A percentile compares a stretch with the other conserved stretches of the same genome.
phyloP scores from a whole-genome alignment of 805 yeast genomes.

The Ogataea polymorpha region DNA sequence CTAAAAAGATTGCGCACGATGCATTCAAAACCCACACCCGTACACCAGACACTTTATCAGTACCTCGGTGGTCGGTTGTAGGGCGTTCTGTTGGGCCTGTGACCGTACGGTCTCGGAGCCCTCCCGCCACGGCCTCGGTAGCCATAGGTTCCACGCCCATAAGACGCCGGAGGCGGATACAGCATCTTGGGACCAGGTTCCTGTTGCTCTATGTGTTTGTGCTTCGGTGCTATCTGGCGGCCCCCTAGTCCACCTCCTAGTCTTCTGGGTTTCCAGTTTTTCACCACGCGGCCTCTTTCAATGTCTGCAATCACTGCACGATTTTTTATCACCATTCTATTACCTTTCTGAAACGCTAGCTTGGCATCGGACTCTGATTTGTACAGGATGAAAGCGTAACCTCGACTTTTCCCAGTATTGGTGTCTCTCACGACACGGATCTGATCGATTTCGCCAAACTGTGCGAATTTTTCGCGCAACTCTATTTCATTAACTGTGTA shows the following conservation, averaged over 20 bases:
- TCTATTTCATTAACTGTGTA: conserved; percentile 67
- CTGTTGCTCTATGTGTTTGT: conserved; percentile 1
- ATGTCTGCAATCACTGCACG: conserved; percentile 65
- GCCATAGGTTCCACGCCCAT: conserved; percentile 7
- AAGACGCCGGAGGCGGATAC: conserved; percentile 21
- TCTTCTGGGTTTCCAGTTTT: conserved; percentile 69
- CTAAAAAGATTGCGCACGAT: conserved; percentile 4
- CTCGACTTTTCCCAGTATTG: conserved; percentile 50
- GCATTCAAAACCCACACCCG: not conserved
- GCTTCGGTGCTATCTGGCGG: conserved; percentile 15
- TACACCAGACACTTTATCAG: conserved; percentile 5
- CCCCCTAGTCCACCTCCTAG: conserved; percentile 96
- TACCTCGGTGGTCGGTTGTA: conserved; percentile 5
- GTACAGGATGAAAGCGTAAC: conserved; percentile 82
- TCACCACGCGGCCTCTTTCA: conserved; percentile 63
- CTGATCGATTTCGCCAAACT: conserved; percentile 68
- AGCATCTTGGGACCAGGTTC: conserved; percentile 10
- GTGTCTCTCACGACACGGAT: conserved; percentile 56
- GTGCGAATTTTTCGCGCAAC: conserved; percentile 55
- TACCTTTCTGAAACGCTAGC: conserved; percentile 57
- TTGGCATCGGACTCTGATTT: conserved; percentile 58
- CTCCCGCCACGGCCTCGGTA: conserved; percentile 13
- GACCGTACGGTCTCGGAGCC: conserved; percentile 8
- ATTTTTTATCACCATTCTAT: conserved; percentile 49
- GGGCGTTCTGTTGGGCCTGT: conserved; percentile 3